Base-by-base conservation (phyloP, 2,329 filamentous ascomycete species). In the Penicillium hordei region DNA sequence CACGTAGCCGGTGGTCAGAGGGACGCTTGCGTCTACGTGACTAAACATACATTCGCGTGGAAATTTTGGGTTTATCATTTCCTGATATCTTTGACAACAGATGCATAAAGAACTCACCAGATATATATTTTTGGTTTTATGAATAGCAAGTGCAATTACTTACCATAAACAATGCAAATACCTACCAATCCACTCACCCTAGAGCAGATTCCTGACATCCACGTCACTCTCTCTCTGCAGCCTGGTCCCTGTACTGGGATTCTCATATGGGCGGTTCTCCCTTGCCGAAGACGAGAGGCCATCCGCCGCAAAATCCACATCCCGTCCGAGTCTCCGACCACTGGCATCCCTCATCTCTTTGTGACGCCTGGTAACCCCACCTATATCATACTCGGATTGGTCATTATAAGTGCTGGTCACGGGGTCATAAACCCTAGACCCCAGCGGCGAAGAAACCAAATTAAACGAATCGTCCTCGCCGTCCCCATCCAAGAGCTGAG, bases 1-100 rank as follows among this genome's bases (percentile, higher is more conserved):
- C 63, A 1, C 63, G 64, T 12, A 56, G 50, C 25, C 64, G 69
- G n/a, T 71, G 68, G 65, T 63, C 55, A 2, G 63, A 72, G 48
- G 72, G 75, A 12, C 67, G 71, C 29, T 68, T 77, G 23, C 65
- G 63, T 31, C 57, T 71, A 43, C 44, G 51, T 19, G 57, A 57
- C 36, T 49, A 25, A 13, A 29, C 5, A 29, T 34, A n/a, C 10
- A 29, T 45, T 9, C 12, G 17, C 1, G 19, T 38, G 17, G 17
- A 23, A 12, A 2, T 21, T 31, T 46, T 5, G 8, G 12, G 10
- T 9, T 58, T 23, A 29, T 10, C 13, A 29, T 23, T 27, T 23
- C 8, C 13, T 21, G 15, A n/a, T 33, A 36, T 33, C 8, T 21
- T 27, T 27, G 29, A 42, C 21, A 5, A 21, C 4, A 45, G 36